phyloP scores from a whole-genome alignment of 2,329 filamentous ascomycete species.

The Trichoderma sp. region DNA sequence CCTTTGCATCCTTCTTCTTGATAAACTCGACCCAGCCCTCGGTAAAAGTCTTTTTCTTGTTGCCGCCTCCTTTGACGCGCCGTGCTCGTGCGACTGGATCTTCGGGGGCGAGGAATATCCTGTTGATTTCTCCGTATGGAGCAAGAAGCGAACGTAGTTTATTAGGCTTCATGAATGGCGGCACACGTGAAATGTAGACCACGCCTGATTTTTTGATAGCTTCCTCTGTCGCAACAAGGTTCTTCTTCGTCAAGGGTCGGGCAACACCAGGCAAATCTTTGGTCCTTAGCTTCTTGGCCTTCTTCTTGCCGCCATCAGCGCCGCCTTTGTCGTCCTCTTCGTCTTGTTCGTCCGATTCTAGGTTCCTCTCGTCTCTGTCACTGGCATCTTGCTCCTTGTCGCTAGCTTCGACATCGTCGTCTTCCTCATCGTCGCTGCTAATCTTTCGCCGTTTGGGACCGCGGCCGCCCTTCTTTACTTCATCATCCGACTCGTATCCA shows the following conservation, averaged over 20 bases:
- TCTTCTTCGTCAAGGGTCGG: conserved; percentile 63
- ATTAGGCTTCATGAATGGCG: conserved; percentile 83
- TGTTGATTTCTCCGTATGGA: conserved; percentile 73
- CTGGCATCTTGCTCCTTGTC: conserved; percentile 38
- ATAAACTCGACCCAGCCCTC: conserved; percentile 88
- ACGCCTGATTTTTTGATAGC: conserved; percentile 75
- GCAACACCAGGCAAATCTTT: conserved; percentile 50
- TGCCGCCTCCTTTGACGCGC: conserved; percentile 72
- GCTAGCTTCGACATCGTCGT: conserved; percentile 37
- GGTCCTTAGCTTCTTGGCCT: conserved; percentile 32
- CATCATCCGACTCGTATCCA: conserved; percentile 69
- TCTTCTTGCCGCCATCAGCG: conserved; percentile 22
- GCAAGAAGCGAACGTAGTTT: conserved; percentile 75
- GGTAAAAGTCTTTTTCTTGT: conserved; percentile 78
- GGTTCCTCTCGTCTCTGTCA: conserved; percentile 29
- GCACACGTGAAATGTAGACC: conserved; percentile 79
- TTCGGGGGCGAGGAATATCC: conserved; percentile 78
- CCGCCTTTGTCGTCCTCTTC: conserved; percentile 29
- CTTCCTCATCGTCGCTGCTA: conserved; percentile 42
- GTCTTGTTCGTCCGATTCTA: conserved; percentile 28
- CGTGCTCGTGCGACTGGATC: conserved; percentile 65
- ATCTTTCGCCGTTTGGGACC: conserved; percentile 65
- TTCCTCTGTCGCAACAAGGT: conserved; percentile 64
- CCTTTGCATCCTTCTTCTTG: conserved; percentile 73
- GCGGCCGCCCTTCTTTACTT: conserved; percentile 65